phyloP scores from a whole-genome alignment of 1,284 basidiomycete genomes.

The Peniophora sp. region DNA sequence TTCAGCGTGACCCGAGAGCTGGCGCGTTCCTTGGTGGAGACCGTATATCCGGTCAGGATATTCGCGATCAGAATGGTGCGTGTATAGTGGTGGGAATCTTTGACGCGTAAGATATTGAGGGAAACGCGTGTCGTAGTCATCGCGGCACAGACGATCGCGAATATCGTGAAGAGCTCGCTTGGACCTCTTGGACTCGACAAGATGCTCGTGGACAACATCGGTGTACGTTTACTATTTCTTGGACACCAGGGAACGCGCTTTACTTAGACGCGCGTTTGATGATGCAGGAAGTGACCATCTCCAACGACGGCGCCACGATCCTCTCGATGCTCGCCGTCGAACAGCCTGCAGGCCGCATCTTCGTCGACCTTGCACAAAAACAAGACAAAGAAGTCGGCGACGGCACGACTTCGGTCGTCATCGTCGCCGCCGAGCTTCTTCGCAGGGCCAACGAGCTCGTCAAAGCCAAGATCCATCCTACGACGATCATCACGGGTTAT shows the following conservation, averaged over 20 bases:
- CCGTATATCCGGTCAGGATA: constrained; percentile 90
- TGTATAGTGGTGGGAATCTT: constrained; percentile 8
- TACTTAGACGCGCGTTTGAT: neutral
- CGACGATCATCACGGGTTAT: constrained; percentile 99
- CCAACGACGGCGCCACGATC: constrained; percentile 99
- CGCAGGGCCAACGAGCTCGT: constrained; percentile 97
- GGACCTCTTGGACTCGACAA: constrained; percentile 95
- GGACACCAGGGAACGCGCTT: neutral
- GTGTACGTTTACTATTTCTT: constrained; percentile 45
- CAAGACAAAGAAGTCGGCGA: constrained; percentile 99
- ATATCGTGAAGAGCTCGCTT: constrained; percentile 94
- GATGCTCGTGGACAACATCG: constrained; percentile 99
- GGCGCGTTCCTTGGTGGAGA: constrained; percentile 92
- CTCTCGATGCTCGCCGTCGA: constrained; percentile 88
- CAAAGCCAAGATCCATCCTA: constrained; percentile 98
- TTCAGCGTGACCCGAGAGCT: constrained; percentile 79
- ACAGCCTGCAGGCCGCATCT: constrained; percentile 92
- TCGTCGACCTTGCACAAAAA: constrained; percentile 97
- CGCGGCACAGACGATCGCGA: constrained; percentile 94
- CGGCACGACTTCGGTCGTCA: constrained; percentile 97
- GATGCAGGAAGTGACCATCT: constrained; percentile 92
- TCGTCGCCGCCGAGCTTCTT: constrained; percentile 93
- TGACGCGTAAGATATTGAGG: neutral
- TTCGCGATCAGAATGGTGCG: constrained; percentile 93
- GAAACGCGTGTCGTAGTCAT: constrained; percentile 56